These are phyloP conservation scores for Fraxinus ornus DNA, from an alignment of 305 asterid genomes.

Conservation along the genomic window DNA sequence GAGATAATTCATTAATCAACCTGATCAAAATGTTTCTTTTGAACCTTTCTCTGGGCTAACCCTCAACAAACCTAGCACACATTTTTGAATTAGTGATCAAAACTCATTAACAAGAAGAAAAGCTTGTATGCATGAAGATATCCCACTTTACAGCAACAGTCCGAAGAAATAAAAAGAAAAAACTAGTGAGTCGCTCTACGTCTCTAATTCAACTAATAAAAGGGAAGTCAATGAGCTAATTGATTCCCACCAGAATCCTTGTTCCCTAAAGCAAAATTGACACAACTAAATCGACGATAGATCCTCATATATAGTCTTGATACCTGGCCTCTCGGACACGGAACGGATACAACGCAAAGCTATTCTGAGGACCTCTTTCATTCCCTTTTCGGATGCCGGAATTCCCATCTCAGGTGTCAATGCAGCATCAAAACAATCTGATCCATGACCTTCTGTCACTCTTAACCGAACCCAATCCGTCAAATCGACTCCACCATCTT, in stretches of 20 bases:
- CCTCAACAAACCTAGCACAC: not conserved
- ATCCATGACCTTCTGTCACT: slow-evolving; percentile 80
- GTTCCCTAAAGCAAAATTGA: slow-evolving; percentile 27
- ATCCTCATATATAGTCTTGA: slow-evolving; percentile 90
- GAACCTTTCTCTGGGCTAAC: not conserved
- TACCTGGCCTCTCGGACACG: slow-evolving; percentile 92
- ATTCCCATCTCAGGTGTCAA: slow-evolving; percentile 51
- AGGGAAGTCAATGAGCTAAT: slow-evolving; percentile 79
- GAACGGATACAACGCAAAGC: slow-evolving; percentile 79
- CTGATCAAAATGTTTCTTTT: not conserved
- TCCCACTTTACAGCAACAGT: slow-evolving; percentile 51
- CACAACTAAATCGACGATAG: slow-evolving; percentile 70
- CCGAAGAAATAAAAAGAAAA: slow-evolving; percentile 31
- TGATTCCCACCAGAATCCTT: slow-evolving; percentile 51
- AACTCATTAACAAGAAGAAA: slow-evolving; percentile 6
- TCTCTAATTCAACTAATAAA: slow-evolving; percentile 42
- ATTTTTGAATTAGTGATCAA: not conserved
- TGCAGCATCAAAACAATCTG: slow-evolving; percentile 70
- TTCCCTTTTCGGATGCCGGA: slow-evolving; percentile 71
- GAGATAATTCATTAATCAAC: not conserved
- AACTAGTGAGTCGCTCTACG: slow-evolving; percentile 31
- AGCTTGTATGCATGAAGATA: slow-evolving; percentile 29
- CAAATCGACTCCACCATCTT: slow-evolving; percentile 83
- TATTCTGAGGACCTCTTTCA: slow-evolving; percentile 86
- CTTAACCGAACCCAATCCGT: slow-evolving; percentile 90